phyloP scores from a whole-genome alignment of 169 alveolate genomes.

The Toxoplasma gondii region DNA sequence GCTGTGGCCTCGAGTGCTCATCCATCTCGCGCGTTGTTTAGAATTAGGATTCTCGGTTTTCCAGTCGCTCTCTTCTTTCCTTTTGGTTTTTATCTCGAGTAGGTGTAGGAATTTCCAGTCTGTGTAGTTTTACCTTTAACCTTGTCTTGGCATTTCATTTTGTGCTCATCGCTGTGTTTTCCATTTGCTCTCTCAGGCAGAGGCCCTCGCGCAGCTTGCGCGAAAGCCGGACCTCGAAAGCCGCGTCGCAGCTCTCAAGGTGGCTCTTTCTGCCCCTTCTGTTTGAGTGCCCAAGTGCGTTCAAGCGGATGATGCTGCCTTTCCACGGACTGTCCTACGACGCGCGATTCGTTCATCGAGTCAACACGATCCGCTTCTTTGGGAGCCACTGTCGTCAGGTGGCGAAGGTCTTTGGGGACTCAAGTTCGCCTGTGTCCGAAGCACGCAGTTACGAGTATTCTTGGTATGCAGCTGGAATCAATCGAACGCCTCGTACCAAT shows the following conservation, averaged over 20 bases:
- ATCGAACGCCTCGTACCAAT: no score
- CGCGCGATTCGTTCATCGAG: no score
- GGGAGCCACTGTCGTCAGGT: no score
- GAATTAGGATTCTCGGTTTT: neutral
- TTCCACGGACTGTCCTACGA: no score
- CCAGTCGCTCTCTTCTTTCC: neutral
- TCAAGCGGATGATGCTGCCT: no score
- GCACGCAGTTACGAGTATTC: no score
- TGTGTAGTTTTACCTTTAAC: neutral
- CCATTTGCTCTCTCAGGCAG: neutral
- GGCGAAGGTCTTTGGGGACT: no score
- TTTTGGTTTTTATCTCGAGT: neutral
- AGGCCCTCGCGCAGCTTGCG: neutral
- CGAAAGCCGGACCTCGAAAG: neutral
- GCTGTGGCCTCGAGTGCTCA: neutral
- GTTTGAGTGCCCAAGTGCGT: no score
- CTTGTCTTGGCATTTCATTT: no score
- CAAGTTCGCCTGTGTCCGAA: no score
- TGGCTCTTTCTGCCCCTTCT: neutral
- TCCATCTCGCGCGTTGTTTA: neutral
- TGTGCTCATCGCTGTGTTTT: neutral
- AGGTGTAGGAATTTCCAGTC: neutral
- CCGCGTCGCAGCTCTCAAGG: neutral
- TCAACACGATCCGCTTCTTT: no score
- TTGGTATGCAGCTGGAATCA: no score